Evolutionary conservation across 495 filamentous ascomycete genomes (phyloP).

Genomic region (Penicillium nucicola): DNA sequence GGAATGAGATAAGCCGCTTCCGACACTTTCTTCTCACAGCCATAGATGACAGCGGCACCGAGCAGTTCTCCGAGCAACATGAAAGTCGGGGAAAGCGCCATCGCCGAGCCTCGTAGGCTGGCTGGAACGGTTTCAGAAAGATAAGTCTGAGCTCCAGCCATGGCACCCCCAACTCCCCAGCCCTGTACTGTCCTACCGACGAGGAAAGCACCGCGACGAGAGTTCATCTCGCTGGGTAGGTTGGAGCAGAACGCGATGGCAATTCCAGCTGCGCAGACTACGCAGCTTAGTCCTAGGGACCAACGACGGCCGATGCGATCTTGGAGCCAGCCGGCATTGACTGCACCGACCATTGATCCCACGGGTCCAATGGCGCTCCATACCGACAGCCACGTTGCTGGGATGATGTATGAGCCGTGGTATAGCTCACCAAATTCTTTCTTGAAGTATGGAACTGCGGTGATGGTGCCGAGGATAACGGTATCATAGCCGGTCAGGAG

Average conservation of each 20-base stretch:
- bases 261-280: slow-evolving; percentile 37
- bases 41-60: slow-evolving; percentile 36
- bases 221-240: slow-evolving; percentile 17
- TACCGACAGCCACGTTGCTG: slow-evolving; percentile 42
- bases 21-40: slow-evolving; percentile 9
- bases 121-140: slow-evolving; percentile 42
- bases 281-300: slow-evolving; percentile 27
- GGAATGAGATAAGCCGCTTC: slow-evolving; percentile 15
- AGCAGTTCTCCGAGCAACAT: slow-evolving; percentile 41
- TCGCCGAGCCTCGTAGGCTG: slow-evolving; percentile 34
- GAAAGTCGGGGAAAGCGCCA: slow-evolving; percentile 42
- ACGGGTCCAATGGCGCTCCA: slow-evolving; percentile 39
- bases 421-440: slow-evolving; percentile 33
- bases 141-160: slow-evolving; percentile 43
- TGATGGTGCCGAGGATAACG: slow-evolving; percentile 42
- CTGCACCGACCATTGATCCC: slow-evolving; percentile 36
- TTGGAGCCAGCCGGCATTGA: slow-evolving; percentile 35
- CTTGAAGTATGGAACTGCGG: slow-evolving; percentile 40
- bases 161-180: slow-evolving; percentile 35
- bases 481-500: slow-evolving; percentile 45
- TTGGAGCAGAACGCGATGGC: slow-evolving; percentile 32
- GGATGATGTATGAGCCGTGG: slow-evolving; percentile 37
- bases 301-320: slow-evolving; percentile 39
- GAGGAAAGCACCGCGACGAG: slow-evolving; percentile 27
- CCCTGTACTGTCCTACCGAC: slow-evolving; percentile 33